Conservation (phyloP, 805 yeast species). For the Teunomyces kruisii region DNA sequence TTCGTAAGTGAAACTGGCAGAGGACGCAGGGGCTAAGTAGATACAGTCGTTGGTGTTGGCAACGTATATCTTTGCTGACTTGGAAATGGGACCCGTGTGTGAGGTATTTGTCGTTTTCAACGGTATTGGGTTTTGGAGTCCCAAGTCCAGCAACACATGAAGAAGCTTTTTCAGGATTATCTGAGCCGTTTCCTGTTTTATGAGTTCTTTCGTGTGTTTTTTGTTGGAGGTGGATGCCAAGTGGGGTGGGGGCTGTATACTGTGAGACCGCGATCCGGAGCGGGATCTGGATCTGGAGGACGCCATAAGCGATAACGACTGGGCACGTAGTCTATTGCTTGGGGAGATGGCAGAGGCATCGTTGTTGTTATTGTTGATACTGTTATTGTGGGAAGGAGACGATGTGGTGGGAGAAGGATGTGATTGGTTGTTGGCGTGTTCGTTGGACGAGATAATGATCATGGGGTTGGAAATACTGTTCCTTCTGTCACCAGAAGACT, state of each 20-base stretch:
- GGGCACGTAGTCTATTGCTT: slow-evolving; percentile 7
- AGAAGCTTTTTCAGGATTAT: slow-evolving; percentile 35
- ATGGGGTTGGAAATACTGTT: slow-evolving; percentile 21
- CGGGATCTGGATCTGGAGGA: slow-evolving; percentile 8
- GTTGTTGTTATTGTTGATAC: too few species aligned
- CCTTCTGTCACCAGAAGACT: slow-evolving; percentile 15
- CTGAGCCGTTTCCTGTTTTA: slow-evolving; percentile 38
- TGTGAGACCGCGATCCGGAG: slow-evolving; percentile 9
- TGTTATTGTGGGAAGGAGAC: neutral
- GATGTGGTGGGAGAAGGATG: neutral
- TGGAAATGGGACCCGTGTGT: slow-evolving; percentile 23
- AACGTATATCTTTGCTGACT: slow-evolving; percentile 30
- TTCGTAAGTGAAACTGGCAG: slow-evolving; percentile 42
- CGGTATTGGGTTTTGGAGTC: slow-evolving; percentile 40
- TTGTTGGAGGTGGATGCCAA: slow-evolving; percentile 12
- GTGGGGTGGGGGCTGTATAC: slow-evolving; percentile 3
- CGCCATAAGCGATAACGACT: slow-evolving; percentile 7
- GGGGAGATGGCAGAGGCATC: neutral
- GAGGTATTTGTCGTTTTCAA: slow-evolving; percentile 27
- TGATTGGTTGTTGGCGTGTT: neutral
- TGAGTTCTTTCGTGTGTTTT: slow-evolving; percentile 35
- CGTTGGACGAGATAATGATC: slow-evolving; percentile 12
- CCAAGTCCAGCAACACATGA: slow-evolving; percentile 32
- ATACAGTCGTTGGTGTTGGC: slow-evolving; percentile 42
- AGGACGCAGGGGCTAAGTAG: slow-evolving; percentile 38